Evolutionary conservation across 2,329 filamentous ascomycete species (phyloP).

Genomic region (Colletotrichum falcatum): DNA sequence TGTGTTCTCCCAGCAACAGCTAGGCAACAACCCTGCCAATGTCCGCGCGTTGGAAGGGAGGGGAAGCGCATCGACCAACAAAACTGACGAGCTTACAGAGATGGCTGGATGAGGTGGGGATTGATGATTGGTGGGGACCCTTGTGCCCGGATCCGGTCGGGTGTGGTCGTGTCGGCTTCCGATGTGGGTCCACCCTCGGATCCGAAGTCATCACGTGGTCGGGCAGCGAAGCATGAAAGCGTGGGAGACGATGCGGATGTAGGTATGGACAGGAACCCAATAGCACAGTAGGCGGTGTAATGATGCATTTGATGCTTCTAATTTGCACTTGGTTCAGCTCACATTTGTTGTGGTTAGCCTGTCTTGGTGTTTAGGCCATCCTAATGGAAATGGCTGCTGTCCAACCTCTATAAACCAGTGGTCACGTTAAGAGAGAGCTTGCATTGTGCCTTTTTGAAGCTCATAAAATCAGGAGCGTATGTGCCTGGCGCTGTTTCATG

Average conservation of each 20-base stretch:
- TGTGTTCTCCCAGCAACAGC: constrained; percentile 16
- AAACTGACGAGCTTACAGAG: neutral
- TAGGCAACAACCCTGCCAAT: constrained; percentile 22
- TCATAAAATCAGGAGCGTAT: no score
- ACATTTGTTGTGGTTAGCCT: neutral
- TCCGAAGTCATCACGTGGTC: neutral
- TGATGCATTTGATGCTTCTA: neutral
- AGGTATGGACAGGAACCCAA: neutral
- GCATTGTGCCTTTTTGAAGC: no score
- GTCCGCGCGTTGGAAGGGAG: constrained; percentile 4
- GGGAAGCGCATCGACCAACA: constrained; percentile 2
- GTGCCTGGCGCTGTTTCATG: no score
- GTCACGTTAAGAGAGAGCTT: no score
- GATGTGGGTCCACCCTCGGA: neutral
- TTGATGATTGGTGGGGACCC: neutral
- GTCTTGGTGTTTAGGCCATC: neutral
- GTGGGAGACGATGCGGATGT: neutral
- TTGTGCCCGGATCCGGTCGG: neutral
- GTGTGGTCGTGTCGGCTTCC: neutral
- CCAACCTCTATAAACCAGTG: no score
- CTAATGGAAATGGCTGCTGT: no score
- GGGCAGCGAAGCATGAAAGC: neutral
- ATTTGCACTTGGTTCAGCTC: neutral
- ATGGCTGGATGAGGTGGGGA: neutral
- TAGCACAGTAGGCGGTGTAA: neutral